Base-by-base conservation (phyloP, 2,329 filamentous ascomycete genomes). In the Drechslerella coelobrocha region DNA sequence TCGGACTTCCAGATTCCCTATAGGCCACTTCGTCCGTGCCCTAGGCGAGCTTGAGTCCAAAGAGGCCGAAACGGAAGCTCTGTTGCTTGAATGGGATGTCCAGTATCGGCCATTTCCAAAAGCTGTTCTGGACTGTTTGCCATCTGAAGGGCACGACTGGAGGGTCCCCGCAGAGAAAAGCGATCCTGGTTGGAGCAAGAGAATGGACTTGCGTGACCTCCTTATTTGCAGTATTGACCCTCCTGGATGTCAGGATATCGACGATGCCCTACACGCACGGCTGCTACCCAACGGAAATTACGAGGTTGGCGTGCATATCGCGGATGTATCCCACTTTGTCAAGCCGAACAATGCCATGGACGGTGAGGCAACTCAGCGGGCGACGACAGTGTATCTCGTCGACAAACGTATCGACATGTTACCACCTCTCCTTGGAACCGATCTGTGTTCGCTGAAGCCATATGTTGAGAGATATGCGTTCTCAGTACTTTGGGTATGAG, bases 321-420 rank as follows among this genome's bases (percentile, higher is more conserved):
- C 94, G 26, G 94, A 99, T 79, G 94, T 99, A n/a, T 97, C 94
- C 8, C 90, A 99, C 80, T 99, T 99, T 77, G 94, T 99, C 76
- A 96, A 94, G 80, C 92, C 95, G 24, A 92, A 90, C 79, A 99
- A 93, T 77, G 89, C 94, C 59, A 99, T 99, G 94, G 95, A 99
- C 78, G 86, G 88, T 51, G 94, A 99, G 80, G 94, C 94, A 2
- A 94, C 91, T 77, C 86, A 96, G 77, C 89, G 94, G 76, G 94
- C 94, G 72, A 97, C 94, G 2, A 97, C 93, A 0, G 94, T 99
- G 26, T 99, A 99, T 78, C 83, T 99, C 14, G 94, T 99, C 2
- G 94, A 99, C 80, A 99, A 99, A 83, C 92, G 94, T 76, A 99
- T 99, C 76, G 95, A 99, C 82, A 99, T 99, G 95, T 84, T 99